phyloP scores from a whole-genome alignment of 1,139 yeast genomes.

The Saccharomyces pastorianus region DNA sequence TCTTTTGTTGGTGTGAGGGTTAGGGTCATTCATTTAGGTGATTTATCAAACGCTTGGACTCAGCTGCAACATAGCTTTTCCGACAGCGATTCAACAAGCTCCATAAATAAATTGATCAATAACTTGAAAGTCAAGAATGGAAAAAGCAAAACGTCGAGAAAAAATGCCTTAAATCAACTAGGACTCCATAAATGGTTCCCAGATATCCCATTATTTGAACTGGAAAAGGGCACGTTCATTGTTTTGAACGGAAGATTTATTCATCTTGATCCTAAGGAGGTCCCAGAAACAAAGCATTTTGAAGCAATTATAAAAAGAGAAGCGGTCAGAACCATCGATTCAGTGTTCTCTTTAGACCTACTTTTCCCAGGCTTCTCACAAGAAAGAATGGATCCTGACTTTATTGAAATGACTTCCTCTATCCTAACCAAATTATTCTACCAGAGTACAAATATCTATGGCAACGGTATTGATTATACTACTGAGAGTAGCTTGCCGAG shows the following conservation, averaged over 20 bases:
- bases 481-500: conserved; percentile 30
- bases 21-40: conserved; percentile 25
- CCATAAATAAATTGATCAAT: background rate
- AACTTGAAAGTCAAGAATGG: background rate
- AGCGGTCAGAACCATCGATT: conserved; percentile 43
- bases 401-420: conserved; percentile 38
- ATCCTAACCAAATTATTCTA: conserved; percentile 33
- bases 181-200: conserved; percentile 21
- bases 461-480: conserved; percentile 25
- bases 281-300: conserved; percentile 33
- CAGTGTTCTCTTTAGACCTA: conserved; percentile 32
- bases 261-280: conserved; percentile 20
- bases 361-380: conserved; percentile 14
- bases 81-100: conserved; percentile 2
- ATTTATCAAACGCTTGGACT: conserved; percentile 1
- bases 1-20: conserved; percentile 25
- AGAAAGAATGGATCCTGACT: conserved; percentile 23
- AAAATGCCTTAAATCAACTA: conserved; percentile 1
- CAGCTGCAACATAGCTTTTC: conserved; percentile 15
- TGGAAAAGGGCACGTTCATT: conserved; percentile 15
- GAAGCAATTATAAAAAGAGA: conserved; percentile 48
- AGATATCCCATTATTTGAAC: conserved; percentile 14
- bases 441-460: conserved; percentile 42
- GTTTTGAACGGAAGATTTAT: conserved; percentile 29
- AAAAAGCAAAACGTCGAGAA: conserved; percentile 1